Evolutionary conservation across 257 asterid genomes (phyloP).

Genomic region (Salvia splendens): DNA sequence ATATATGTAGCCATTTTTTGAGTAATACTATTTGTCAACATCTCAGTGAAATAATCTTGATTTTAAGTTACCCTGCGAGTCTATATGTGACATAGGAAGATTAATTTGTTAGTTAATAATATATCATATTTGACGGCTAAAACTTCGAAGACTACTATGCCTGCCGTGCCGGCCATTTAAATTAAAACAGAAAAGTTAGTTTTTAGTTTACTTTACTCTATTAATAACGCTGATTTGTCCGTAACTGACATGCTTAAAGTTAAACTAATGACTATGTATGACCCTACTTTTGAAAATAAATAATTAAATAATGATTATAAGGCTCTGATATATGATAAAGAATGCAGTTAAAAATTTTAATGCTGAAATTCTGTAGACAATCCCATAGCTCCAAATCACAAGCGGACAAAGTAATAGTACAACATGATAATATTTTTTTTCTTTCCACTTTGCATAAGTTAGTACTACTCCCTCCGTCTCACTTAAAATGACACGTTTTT

Average conservation of each 20-base stretch:
- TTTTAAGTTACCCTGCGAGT: background rate
- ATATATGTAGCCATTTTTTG: background rate
- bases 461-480: no score
- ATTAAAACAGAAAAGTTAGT: background rate
- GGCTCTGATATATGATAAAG: background rate
- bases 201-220: conserved; percentile 12
- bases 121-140: conserved; percentile 16
- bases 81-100: background rate
- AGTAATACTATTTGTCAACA: conserved; percentile 22
- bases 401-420: conserved; percentile 28
- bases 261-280: no score
- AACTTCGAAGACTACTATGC: conserved; percentile 4
- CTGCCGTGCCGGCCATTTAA: conserved; percentile 28
- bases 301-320: background rate
- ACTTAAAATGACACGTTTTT: no score
- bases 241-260: background rate
- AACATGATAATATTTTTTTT: background rate
- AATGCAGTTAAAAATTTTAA: background rate
- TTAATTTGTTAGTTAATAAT: background rate
- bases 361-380: conserved; percentile 36
- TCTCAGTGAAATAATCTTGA: background rate
- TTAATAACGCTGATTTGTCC: conserved; percentile 24
- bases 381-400: conserved; percentile 29
- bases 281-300: no score
- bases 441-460: no score